Conservation (phyloP, 2,329 filamentous ascomycete species). For the Colletotrichum navitas region DNA sequence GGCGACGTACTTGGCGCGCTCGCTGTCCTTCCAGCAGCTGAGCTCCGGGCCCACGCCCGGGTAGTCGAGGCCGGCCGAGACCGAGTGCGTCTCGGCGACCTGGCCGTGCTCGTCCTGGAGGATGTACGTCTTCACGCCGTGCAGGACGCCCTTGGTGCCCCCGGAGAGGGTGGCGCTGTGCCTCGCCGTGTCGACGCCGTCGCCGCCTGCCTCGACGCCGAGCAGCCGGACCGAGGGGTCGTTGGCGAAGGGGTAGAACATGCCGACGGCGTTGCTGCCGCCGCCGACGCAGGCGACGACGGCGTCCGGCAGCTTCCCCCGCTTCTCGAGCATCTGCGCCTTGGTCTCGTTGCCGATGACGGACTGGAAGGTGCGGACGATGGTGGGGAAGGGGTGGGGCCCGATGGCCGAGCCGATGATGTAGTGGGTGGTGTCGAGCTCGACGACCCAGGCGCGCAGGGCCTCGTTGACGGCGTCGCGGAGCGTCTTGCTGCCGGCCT, state of each 20-base stretch:
- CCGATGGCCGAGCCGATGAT: constrained; percentile 98
- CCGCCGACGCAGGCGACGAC: constrained; percentile 97
- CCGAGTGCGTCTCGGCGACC: constrained; percentile 94
- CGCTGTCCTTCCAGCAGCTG: constrained; percentile 89
- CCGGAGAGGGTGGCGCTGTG: constrained; percentile 91
- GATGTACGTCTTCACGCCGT: constrained; percentile 96
- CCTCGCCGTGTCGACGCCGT: constrained; percentile 85
- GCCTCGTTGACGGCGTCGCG: constrained; percentile 96
- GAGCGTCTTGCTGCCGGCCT: constrained; percentile 86
- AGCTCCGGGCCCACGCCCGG: constrained; percentile 96
- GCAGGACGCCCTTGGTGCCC: constrained; percentile 91
- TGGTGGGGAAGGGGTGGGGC: constrained; percentile 97
- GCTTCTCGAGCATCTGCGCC: constrained; percentile 85
- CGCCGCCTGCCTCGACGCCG: constrained; percentile 94
- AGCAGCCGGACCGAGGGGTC: constrained; percentile 88
- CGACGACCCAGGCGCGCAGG: constrained; percentile 91
- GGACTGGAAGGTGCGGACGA: constrained; percentile 96
- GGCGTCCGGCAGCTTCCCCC: constrained; percentile 91
- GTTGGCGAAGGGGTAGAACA: constrained; percentile 96
- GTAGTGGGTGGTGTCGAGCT: constrained; percentile 95
- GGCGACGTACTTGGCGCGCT: constrained; percentile 88
- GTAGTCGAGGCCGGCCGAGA: constrained; percentile 97
- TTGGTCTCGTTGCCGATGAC: constrained; percentile 97
- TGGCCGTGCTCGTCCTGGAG: constrained; percentile 94
- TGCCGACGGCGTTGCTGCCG: constrained; percentile 93